Evolutionary conservation across 192 early-diverging fungal species (phyloP), one percentile per base, ranked within the genome.

Genomic region (Lobosporangium transversale): DNA sequence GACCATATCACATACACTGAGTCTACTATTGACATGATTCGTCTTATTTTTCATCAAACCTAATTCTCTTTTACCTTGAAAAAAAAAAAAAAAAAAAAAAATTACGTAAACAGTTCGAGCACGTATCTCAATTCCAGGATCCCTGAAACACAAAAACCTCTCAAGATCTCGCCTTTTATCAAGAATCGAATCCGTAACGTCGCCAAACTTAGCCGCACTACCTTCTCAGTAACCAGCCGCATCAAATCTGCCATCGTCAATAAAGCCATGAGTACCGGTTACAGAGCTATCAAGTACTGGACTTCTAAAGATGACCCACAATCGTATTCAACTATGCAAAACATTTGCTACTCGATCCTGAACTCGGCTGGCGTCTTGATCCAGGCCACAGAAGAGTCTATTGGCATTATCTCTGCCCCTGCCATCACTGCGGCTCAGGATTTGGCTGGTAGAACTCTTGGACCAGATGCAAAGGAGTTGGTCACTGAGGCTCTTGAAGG

Each of bases 291-390:
- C 50, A 65, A 61, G 15, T 75, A 75, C 50, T 75, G 70, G 70
- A 67, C 64, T 1, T 51, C 64, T 9, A 76, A 62, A 6, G 65
- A 76, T 27, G 73, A 76, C 31, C 73, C 58, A 12, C 57, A 76
- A 23, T 36, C 36, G 0, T 76, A 76, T 31, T 76, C 73, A 1
- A 67, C 63, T 44, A 67, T 76, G 73, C 73, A 67, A 43, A 76
- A 76, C 37, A 53, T 76, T 42, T 66, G 64, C 18, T 76, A 67
- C 32, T 50, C 73, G 4, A 51, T 76, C 50, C 64, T 76, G 30
- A 76, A 67, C 23, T 76, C 73, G 21, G 73, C 73, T 7, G 73
- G 73, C 3, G 53, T 76, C 35, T 36, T 76, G 21, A 76, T 76
- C 43, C 64, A 76, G 36, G 73, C 73, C 2, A 53, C 73, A 31